Conservation (phyloP, 257 asterid genomes). For the Nicotiana knightiana region DNA sequence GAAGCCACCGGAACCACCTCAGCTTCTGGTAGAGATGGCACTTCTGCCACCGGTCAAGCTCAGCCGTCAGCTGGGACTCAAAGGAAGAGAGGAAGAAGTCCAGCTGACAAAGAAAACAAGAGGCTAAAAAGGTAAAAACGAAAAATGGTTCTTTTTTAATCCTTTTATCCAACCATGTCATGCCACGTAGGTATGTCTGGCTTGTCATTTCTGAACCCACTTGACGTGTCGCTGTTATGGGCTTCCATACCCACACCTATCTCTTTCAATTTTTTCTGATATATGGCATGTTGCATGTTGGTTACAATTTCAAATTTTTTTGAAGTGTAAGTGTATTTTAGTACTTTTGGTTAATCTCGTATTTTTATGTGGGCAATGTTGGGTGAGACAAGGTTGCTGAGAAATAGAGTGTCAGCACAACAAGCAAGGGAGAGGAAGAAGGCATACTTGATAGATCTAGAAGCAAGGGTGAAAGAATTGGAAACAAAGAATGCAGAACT, state of each 20-base stretch:
- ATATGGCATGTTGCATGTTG: neutral
- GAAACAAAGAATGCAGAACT: conserved; percentile 95
- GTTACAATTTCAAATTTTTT: too few relatives aligned
- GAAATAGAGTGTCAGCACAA: conserved; percentile 98
- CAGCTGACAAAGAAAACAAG: conserved; percentile 94
- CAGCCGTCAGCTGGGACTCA: conserved; percentile 60
- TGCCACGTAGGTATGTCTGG: conserved; percentile 21
- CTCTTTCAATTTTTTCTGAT: neutral
- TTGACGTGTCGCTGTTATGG: neutral
- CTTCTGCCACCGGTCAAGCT: conserved; percentile 37
- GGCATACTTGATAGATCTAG: conserved; percentile 85
- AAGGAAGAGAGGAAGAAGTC: conserved; percentile 81
- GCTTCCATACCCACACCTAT: neutral
- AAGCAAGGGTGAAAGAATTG: conserved; percentile 77
- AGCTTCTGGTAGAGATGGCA: conserved; percentile 56
- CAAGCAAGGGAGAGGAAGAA: conserved; percentile 99
- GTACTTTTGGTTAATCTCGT: neutral
- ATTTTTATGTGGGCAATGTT: neutral
- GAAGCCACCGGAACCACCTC: conserved; percentile 43
- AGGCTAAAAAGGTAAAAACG: conserved; percentile 68
- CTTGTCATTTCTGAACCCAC: neutral
- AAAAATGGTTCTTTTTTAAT: neutral
- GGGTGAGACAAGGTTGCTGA: conserved; percentile 58
- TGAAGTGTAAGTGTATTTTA: too few relatives aligned
- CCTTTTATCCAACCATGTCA: conserved; percentile 16